A percentile compares a stretch with the other conserved stretches of the same genome.
These are phyloP conservation scores for Paraglomus occultum DNA, from an alignment of 192 early-diverging fungal species.

Conservation along the genomic window DNA sequence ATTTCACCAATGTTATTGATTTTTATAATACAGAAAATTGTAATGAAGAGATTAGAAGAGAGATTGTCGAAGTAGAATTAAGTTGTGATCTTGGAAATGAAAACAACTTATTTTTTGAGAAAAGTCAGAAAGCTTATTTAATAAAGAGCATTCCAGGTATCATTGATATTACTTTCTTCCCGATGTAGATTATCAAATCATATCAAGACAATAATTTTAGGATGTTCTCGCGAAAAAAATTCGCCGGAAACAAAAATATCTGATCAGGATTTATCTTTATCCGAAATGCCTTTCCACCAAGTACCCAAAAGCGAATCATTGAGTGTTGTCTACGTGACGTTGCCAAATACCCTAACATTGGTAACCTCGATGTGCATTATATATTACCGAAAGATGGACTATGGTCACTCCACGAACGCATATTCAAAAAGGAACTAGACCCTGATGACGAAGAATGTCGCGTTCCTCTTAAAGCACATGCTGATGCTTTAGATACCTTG, in stretches of 20 bases:
- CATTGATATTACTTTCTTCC: neutral
- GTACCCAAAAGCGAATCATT: conserved; percentile 68
- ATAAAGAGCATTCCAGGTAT: neutral
- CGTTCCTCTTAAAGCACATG: conserved; percentile 34
- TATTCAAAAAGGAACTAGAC: conserved; percentile 26
- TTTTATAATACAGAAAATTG: conserved; percentile 37
- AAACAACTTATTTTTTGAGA: neutral
- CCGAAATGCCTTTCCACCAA: conserved; percentile 69
- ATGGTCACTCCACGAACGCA: conserved; percentile 54
- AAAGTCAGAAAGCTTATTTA: neutral
- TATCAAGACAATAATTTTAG: neutral
- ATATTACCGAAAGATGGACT: conserved; percentile 57
- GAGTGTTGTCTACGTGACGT: conserved; percentile 75
- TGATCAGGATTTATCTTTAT: conserved; percentile 77
- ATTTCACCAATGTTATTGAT: conserved; percentile 57
- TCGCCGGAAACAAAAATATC: conserved; percentile 21
- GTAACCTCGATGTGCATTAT: conserved; percentile 91
- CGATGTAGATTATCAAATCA: neutral
- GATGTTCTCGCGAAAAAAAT: neutral
- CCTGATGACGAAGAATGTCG: conserved; percentile 31
- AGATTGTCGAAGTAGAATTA: conserved; percentile 37
- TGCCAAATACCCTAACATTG: conserved; percentile 73
- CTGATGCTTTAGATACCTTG: conserved; percentile 27
- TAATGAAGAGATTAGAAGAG: conserved; percentile 19
- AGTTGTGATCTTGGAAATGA: conserved; percentile 22